phyloP scores from a whole-genome alignment of 2,329 filamentous ascomycete genomes.

The Colletotrichum godetiae region DNA sequence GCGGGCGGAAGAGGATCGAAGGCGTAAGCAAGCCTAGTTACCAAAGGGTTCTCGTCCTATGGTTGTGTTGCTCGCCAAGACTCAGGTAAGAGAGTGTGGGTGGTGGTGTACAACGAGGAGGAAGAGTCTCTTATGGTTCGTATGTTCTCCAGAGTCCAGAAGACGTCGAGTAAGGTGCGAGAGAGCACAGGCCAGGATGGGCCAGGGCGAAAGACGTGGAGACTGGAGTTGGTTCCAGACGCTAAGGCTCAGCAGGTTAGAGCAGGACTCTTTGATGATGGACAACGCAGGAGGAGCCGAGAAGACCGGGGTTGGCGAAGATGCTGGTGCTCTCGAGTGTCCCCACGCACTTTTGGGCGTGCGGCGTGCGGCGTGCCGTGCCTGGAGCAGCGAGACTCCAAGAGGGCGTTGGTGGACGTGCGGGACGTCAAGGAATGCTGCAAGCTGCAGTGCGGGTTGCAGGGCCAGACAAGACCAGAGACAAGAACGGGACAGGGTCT shows the following conservation, averaged over 20 bases:
- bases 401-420: neutral
- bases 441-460: conserved; percentile 15
- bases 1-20: neutral
- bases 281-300: conserved; percentile 16
- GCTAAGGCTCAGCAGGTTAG: neutral
- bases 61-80: neutral
- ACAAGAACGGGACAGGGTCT: conserved; percentile 15
- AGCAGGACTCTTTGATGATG: neutral
- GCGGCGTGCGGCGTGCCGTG: no score
- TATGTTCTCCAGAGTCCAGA: neutral
- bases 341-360: neutral
- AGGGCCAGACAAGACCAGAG: neutral
- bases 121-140: neutral
- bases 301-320: conserved; percentile 6
- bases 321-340: neutral
- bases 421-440: neutral
- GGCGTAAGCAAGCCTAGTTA: neutral
- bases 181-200: conserved; percentile 2
- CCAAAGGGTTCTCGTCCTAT: neutral
- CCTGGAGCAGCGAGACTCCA: neutral
- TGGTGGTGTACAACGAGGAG: neutral
- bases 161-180: conserved; percentile 4
- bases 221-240: conserved; percentile 8
- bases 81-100: neutral
- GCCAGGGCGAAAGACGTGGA: neutral